Percentiles rank a stretch among this genome's conserved stretches.
These are phyloP conservation scores for Ophiostoma sp. DNA, from an alignment of 2,329 filamentous ascomycete genomes.

Conservation along the genomic window DNA sequence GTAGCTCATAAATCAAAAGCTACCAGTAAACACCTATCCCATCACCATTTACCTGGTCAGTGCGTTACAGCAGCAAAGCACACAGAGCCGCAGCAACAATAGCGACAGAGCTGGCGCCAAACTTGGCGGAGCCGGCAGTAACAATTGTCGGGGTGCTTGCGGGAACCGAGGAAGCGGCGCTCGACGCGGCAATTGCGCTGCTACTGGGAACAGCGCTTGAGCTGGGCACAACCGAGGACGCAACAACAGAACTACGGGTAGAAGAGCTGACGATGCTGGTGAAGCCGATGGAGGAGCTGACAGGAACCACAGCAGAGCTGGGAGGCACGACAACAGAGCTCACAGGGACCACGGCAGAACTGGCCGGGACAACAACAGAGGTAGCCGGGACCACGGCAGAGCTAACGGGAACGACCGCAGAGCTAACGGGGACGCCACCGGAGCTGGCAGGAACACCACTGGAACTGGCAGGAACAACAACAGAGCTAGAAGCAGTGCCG, in stretches of 20 bases:
- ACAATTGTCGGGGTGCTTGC: slow-evolving; percentile 10
- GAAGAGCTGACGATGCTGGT: background rate
- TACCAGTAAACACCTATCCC: background rate
- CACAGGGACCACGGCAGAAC: background rate
- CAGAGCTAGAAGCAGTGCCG: background rate
- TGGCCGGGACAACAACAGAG: background rate
- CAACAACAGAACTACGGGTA: background rate
- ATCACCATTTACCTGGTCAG: background rate
- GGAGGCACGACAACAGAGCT: background rate
- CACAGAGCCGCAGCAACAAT: slow-evolving; percentile 13
- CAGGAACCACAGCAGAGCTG: background rate
- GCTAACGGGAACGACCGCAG: background rate
- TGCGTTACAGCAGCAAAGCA: slow-evolving; percentile 15
- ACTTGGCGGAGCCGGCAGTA: slow-evolving; percentile 20
- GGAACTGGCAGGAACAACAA: background rate
- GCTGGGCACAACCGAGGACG: background rate
- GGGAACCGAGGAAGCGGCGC: background rate
- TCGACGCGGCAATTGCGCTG: background rate
- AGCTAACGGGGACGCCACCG: background rate
- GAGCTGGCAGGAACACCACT: background rate
- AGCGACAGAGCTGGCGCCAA: slow-evolving; percentile 14
- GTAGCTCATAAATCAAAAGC: background rate
- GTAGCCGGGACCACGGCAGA: background rate
- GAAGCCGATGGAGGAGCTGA: background rate
- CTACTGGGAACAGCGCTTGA: background rate